Evolutionary conservation across 1,284 basidiomycete species (phyloP).

Genomic region (Puccinia coronata): DNA sequence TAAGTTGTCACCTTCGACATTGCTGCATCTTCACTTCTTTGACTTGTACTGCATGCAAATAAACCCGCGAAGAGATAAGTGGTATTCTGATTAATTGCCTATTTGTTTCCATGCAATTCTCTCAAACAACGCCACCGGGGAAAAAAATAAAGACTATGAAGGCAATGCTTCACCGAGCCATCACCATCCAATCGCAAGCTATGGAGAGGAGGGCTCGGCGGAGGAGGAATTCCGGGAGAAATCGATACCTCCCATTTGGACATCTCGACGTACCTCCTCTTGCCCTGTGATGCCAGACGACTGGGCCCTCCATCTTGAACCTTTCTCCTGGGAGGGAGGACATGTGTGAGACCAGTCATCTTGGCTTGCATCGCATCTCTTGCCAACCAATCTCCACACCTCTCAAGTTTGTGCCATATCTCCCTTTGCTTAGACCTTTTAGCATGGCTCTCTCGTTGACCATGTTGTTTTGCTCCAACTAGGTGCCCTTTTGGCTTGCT

Average conservation of each 20-base stretch:
- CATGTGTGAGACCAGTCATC: too few species aligned
- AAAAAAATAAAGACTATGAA: conserved; percentile 1
- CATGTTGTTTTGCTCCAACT: too few species aligned
- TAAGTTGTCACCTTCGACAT: neutral
- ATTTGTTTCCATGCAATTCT: neutral
- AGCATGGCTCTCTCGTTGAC: too few species aligned
- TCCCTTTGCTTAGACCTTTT: too few species aligned
- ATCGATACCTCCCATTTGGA: neutral
- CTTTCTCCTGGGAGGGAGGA: too few species aligned
- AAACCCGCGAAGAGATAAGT: neutral
- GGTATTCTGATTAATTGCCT: neutral
- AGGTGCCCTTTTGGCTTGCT: too few species aligned
- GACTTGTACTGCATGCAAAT: neutral
- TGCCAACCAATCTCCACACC: too few species aligned
- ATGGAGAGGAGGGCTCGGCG: conserved; percentile 3
- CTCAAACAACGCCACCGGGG: neutral
- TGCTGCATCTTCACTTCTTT: neutral
- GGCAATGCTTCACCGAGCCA: neutral
- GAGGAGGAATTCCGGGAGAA: conserved; percentile 9
- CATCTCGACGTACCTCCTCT: neutral
- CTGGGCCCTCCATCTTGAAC: conserved; percentile 16
- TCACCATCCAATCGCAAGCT: neutral
- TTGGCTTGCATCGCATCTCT: too few species aligned
- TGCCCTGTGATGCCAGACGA: neutral
- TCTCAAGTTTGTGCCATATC: too few species aligned